phyloP scores from a whole-genome alignment of 768 basidiomycete species.

The Terana coerulea region DNA sequence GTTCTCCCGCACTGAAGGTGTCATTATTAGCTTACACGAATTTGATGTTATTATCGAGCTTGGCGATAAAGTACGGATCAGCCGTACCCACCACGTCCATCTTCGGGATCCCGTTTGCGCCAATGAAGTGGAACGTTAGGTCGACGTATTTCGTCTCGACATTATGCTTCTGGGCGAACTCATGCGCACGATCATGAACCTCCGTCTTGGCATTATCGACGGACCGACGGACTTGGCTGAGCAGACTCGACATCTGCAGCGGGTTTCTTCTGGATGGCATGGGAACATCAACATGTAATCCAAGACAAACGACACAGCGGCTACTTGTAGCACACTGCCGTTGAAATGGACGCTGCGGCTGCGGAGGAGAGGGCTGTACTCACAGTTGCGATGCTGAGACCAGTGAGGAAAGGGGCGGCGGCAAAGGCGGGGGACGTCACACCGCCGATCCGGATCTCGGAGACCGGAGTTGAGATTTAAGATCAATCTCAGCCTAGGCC shows the following conservation, averaged over 20 bases:
- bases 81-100: constrained; percentile 62
- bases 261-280: constrained; percentile 14
- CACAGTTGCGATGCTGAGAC: no score
- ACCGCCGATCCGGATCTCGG: no score
- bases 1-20: not conserved
- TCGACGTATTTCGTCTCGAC: constrained; percentile 36
- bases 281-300: not conserved
- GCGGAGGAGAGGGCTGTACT: no score
- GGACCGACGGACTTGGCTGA: constrained; percentile 1
- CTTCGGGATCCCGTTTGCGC: constrained; percentile 64
- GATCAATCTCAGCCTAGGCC: no score
- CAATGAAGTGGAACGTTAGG: constrained; percentile 65
- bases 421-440: no score
- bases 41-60: constrained; percentile 56
- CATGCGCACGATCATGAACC: constrained; percentile 7
- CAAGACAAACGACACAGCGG: no score
- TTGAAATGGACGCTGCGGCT: no score
- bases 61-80: constrained; percentile 73
- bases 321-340: no score
- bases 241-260: constrained; percentile 9
- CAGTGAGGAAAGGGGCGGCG: no score
- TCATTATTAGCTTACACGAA: constrained; percentile 50
- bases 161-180: constrained; percentile 6
- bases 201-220: constrained; percentile 9
- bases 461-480: no score